Percentiles rank a stretch among this genome's conserved stretches.
phyloP scores from a whole-genome alignment of 495 filamentous ascomycete species.

The Penicillium lagena region DNA sequence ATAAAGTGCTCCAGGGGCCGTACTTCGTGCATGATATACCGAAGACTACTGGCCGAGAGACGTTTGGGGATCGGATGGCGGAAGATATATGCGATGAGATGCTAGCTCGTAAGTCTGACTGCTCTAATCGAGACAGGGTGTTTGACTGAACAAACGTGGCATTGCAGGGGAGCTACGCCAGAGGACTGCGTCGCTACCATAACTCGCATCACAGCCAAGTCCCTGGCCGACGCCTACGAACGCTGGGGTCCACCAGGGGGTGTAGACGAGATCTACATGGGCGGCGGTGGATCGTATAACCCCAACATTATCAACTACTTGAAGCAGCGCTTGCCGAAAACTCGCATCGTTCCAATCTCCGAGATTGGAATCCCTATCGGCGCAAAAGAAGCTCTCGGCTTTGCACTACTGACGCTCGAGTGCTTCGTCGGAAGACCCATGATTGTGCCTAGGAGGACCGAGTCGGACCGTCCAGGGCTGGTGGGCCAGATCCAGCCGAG shows the following conservation, averaged over 20 bases:
- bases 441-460: constrained; percentile 11
- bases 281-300: constrained; percentile 23
- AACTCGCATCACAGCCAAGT: constrained; percentile 43
- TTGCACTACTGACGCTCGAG: constrained; percentile 17
- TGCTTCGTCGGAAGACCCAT: constrained; percentile 14
- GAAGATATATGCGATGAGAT: constrained; percentile 33
- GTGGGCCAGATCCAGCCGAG: constrained; percentile 5
- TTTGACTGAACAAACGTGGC: background rate
- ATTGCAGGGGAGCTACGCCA: constrained; percentile 20
- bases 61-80: constrained; percentile 42
- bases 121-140: background rate
- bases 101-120: constrained; percentile 6
- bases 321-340: constrained; percentile 13
- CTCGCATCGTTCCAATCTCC: constrained; percentile 12
- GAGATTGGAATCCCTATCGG: constrained; percentile 16
- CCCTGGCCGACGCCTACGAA: constrained; percentile 29
- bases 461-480: constrained; percentile 5
- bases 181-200: constrained; percentile 46
- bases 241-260: constrained; percentile 9
- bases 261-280: constrained; percentile 19
- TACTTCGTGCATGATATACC: constrained; percentile 38
- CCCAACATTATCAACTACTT: constrained; percentile 23
- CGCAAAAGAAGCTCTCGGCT: constrained; percentile 13
- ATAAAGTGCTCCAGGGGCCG: constrained; percentile 29
- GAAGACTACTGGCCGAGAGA: constrained; percentile 47